phyloP scores from a whole-genome alignment of 192 early-diverging fungal species.

The Pecoramyces ruminantium region DNA sequence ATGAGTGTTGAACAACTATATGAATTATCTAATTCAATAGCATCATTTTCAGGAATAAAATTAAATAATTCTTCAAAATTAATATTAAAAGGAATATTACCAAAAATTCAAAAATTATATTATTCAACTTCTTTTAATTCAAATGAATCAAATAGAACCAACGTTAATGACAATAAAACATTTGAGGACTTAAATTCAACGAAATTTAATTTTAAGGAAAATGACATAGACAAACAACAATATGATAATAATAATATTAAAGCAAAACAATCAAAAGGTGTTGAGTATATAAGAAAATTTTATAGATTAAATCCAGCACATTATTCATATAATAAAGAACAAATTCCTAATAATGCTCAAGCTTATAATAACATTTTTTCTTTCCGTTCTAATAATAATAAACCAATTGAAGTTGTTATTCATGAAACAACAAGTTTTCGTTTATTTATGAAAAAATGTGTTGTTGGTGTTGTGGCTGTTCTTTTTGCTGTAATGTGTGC shows the following conservation, averaged over 20 bases:
- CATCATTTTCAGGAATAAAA: not conserved
- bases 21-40: not conserved
- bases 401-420: not conserved
- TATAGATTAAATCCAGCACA: not conserved
- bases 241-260: not conserved
- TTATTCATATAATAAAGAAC: not conserved
- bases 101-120: not conserved
- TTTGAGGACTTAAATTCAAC: not conserved
- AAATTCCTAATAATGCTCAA: not conserved
- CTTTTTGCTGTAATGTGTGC: not conserved
- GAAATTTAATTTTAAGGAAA: not conserved
- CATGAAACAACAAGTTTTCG: not conserved
- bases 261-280: not conserved
- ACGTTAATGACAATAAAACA: not conserved
- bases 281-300: not conserved
- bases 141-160: not conserved
- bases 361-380: not conserved
- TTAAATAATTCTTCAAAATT: not conserved
- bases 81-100: not conserved
- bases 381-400: not conserved
- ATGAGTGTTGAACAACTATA: not conserved
- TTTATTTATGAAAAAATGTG: not conserved
- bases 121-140: not conserved
- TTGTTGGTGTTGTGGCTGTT: not conserved
- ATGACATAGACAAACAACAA: not conserved